Percentiles rank a stretch among this genome's conserved stretches.
These are phyloP conservation scores for Nicotiana tomentosiformis DNA, from an alignment of 257 asterid genomes.

Conservation along the genomic window DNA sequence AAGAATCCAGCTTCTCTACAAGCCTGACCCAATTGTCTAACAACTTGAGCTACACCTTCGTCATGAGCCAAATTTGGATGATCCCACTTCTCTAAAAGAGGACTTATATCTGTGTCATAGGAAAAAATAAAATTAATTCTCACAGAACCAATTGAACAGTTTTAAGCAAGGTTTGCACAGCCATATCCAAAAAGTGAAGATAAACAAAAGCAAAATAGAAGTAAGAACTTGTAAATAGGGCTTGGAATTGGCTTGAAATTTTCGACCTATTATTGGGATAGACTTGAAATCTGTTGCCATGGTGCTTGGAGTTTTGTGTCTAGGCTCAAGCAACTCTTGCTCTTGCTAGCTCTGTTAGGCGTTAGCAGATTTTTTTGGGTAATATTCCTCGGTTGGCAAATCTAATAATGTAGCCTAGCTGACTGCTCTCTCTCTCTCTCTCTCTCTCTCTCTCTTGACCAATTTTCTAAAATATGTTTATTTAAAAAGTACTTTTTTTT, in stretches of 20 bases:
- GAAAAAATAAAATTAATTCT: background rate
- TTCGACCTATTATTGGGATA: conserved; percentile 70
- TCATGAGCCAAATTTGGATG: conserved; percentile 58
- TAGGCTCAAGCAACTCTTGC: too few species aligned
- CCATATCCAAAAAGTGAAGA: background rate
- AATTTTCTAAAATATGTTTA: too few species aligned
- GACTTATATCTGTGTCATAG: conserved; percentile 49
- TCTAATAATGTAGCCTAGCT: too few species aligned
- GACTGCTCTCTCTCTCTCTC: too few species aligned
- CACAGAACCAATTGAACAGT: background rate
- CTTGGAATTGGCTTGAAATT: background rate
- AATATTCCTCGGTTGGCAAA: too few species aligned
- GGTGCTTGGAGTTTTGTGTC: conserved; percentile 14
- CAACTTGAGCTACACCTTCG: conserved; percentile 57
- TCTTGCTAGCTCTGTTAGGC: too few species aligned
- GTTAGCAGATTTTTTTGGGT: too few species aligned
- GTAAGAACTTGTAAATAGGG: background rate
- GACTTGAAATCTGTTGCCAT: conserved; percentile 85
- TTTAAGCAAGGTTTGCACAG: background rate
- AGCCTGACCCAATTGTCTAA: conserved; percentile 60
- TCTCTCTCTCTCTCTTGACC: too few species aligned
- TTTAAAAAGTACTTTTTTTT: too few species aligned
- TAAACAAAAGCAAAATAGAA: background rate
- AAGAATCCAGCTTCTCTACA: conserved; percentile 84
- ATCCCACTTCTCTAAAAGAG: conserved; percentile 67